A percentile compares a stretch with the other conserved stretches of the same genome.
These are phyloP conservation scores for Trifolium repens DNA, from an alignment of 306 rosid species.

Conservation along the genomic window DNA sequence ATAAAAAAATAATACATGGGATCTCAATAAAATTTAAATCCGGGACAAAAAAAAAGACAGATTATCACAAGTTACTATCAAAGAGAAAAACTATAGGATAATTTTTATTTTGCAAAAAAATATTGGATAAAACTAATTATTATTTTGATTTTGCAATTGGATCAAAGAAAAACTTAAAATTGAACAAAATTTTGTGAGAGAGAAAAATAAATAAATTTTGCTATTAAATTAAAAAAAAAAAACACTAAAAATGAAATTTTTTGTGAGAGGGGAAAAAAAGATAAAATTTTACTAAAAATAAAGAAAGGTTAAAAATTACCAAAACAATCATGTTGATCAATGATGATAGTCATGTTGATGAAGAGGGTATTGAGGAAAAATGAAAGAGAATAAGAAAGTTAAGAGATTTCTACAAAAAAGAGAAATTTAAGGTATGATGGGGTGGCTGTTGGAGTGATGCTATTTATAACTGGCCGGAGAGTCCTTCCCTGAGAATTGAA, in stretches of 20 bases:
- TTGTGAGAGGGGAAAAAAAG: not conserved
- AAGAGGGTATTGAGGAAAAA: not conserved
- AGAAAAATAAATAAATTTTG: not conserved
- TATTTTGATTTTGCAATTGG: not conserved
- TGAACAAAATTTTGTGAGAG: not conserved
- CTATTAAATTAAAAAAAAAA: not conserved
- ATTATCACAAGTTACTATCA: not conserved
- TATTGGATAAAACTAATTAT: not conserved
- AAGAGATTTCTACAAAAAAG: not conserved
- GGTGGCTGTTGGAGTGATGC: constrained; percentile 33
- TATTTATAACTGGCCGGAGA: constrained; percentile 84
- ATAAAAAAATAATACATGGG: not conserved
- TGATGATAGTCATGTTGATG: constrained; percentile 67
- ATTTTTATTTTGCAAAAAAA: not conserved
- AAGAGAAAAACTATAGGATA: not conserved
- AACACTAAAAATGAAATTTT: not conserved
- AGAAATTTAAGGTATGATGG: not conserved
- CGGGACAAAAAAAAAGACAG: not conserved
- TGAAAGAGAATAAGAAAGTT: not conserved
- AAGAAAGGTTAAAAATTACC: constrained; percentile 49
- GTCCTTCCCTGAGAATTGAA: constrained; percentile 88
- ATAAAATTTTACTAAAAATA: not conserved
- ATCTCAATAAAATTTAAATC: not conserved
- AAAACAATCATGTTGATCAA: constrained; percentile 50
- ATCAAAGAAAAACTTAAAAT: not conserved